A percentile compares a stretch with the other conserved stretches of the same genome.
These are phyloP conservation scores for Botrytis deweyae DNA, from an alignment of 2,329 filamentous ascomycete genomes.

Conservation along the genomic window DNA sequence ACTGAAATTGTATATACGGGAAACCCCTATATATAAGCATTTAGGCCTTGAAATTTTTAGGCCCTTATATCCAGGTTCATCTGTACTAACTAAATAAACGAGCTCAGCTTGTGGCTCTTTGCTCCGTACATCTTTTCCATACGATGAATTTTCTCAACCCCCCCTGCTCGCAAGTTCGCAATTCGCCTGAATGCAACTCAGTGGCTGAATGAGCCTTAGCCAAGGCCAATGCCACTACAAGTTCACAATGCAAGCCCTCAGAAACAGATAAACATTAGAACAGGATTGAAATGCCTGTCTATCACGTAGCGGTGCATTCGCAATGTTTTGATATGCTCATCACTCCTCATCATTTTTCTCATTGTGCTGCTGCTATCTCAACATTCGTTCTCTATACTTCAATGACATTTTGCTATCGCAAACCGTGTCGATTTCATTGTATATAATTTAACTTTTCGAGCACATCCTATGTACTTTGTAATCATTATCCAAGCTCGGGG, in stretches of 20 bases:
- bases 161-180: conserved; percentile 16
- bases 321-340: conserved; percentile 7
- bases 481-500: not conserved
- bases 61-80: too few relatives aligned
- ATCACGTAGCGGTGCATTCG: not conserved
- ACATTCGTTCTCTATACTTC: not conserved
- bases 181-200: not conserved
- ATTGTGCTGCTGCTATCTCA: not conserved
- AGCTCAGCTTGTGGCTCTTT: not conserved
- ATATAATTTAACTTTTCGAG: not conserved
- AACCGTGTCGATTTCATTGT: not conserved
- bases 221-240: not conserved
- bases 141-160: too few relatives aligned
- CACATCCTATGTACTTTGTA: not conserved
- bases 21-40: too few relatives aligned
- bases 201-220: not conserved
- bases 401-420: not conserved
- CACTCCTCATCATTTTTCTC: not conserved
- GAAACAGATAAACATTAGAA: not conserved
- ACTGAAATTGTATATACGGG: too few relatives aligned
- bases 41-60: too few relatives aligned
- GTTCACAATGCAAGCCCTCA: not conserved
- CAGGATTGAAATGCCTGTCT: conserved; percentile 5
- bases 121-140: too few relatives aligned
- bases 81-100: too few relatives aligned